These are phyloP conservation scores for Ogataea pilisensis DNA, from an alignment of 805 yeast species.

Conservation along the genomic window DNA sequence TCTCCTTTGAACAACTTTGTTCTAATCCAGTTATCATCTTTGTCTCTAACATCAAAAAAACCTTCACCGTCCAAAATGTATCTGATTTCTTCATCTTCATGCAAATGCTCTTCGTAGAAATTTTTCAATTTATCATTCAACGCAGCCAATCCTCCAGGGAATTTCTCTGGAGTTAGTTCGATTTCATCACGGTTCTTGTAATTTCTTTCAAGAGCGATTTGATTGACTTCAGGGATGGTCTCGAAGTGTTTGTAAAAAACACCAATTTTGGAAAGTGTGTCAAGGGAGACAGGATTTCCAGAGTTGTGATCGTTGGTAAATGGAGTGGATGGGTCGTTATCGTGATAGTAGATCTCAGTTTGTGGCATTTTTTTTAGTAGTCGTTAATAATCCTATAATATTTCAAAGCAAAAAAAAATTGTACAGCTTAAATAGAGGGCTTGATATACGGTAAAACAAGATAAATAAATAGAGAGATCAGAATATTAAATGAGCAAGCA, in stretches of 20 bases:
- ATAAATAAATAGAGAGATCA: too few relatives aligned
- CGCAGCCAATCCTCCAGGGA: conserved; percentile 57
- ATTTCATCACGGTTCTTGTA: conserved; percentile 82
- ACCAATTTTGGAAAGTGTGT: conserved; percentile 55
- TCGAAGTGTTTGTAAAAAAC: conserved; percentile 58
- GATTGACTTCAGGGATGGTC: conserved; percentile 53
- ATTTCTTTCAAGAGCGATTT: conserved; percentile 60
- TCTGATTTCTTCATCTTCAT: conserved; percentile 96
- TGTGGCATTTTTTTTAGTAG: conserved; percentile 7
- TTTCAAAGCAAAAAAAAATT: neutral
- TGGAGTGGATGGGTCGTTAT: conserved; percentile 49
- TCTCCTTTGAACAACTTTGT: conserved; percentile 62
- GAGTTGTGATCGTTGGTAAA: conserved; percentile 71
- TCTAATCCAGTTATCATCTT: conserved; percentile 67
- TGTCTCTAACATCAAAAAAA: conserved; percentile 79
- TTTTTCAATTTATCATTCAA: conserved; percentile 60
- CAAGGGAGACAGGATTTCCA: conserved; percentile 51
- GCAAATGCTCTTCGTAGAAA: conserved; percentile 83
- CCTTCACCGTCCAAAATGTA: conserved; percentile 89
- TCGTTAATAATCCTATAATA: neutral
- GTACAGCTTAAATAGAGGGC: neutral
- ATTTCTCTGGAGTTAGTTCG: conserved; percentile 51
- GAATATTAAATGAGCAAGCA: too few relatives aligned
- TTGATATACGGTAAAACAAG: neutral
- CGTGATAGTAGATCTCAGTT: conserved; percentile 52